A percentile compares a stretch with the other conserved stretches of the same genome.
Conservation (phyloP, 2,329 filamentous ascomycete species). For the Ampelomyces quisqualis region DNA sequence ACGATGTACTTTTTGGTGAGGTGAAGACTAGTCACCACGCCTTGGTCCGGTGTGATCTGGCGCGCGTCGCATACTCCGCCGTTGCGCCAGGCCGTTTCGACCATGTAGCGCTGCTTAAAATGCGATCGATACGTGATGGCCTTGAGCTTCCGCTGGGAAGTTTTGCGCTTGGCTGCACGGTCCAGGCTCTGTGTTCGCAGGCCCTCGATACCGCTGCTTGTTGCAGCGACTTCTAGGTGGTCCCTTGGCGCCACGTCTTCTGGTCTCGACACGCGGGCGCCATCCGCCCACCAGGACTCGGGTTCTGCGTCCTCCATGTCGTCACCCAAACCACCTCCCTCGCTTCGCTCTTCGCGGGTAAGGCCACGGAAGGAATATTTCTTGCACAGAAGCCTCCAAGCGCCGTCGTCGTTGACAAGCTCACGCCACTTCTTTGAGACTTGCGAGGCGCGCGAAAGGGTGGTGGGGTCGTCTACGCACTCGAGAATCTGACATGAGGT, state of each 20-base stretch:
- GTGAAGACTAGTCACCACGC: conserved; percentile 93
- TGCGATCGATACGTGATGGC: conserved; percentile 89
- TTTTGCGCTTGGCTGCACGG: conserved; percentile 45
- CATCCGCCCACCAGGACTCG: conserved; percentile 29
- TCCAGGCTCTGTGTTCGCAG: conserved; percentile 60
- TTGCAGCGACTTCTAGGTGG: conserved; percentile 33
- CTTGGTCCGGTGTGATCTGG: conserved; percentile 93
- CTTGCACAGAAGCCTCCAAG: conserved; percentile 95
- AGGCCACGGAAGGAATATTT: conserved; percentile 81
- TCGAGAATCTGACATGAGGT: conserved; percentile 71
- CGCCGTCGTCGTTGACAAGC: conserved; percentile 91
- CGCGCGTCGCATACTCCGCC: conserved; percentile 80
- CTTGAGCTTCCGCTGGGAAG: conserved; percentile 54
- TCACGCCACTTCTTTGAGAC: conserved; percentile 96
- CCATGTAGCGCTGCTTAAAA: conserved; percentile 96
- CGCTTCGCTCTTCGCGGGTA: conserved; percentile 48
- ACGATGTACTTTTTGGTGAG: conserved; percentile 96
- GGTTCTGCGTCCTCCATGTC: conserved; percentile 30
- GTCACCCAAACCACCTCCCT: conserved; percentile 29
- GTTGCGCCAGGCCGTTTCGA: conserved; percentile 94
- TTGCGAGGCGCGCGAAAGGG: conserved; percentile 87
- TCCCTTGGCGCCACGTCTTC: conserved; percentile 31
- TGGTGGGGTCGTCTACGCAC: conserved; percentile 95
- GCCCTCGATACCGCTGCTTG: conserved; percentile 50
- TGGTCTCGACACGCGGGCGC: conserved; percentile 27